Evolutionary conservation across 345 rosid genomes (phyloP).

Genomic region (Triadica sebifera): DNA sequence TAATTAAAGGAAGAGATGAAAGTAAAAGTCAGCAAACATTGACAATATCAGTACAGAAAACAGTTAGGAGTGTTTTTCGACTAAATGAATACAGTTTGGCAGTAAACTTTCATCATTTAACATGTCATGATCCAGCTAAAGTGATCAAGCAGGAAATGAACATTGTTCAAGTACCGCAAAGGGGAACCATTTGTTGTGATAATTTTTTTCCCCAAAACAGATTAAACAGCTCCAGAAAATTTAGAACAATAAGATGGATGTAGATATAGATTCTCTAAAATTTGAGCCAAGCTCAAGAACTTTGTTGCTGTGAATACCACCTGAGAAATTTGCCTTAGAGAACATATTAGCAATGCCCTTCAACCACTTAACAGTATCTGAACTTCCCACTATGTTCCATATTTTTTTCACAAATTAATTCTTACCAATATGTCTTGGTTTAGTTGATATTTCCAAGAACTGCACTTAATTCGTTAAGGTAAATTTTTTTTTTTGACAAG

Average conservation of each 20-base stretch:
- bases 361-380: neutral
- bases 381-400: conserved; percentile 2
- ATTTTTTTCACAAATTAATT: neutral
- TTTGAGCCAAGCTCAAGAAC: neutral
- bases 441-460: neutral
- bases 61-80: neutral
- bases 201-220: too few relatives aligned
- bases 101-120: neutral
- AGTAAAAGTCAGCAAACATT: neutral
- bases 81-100: neutral
- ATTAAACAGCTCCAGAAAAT: too few relatives aligned
- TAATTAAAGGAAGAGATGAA: neutral
- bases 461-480: too few relatives aligned
- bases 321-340: neutral
- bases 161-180: too few relatives aligned
- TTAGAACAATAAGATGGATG: too few relatives aligned
- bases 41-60: neutral
- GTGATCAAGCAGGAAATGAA: neutral
- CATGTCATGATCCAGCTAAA: neutral
- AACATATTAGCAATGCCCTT: neutral
- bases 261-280: too few relatives aligned
- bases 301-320: neutral
- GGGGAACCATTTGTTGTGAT: too few relatives aligned
- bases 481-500: too few relatives aligned
- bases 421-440: neutral